Conservation (phyloP, 139 green algal species). For the Tetradesmus lagerheimii region DNA sequence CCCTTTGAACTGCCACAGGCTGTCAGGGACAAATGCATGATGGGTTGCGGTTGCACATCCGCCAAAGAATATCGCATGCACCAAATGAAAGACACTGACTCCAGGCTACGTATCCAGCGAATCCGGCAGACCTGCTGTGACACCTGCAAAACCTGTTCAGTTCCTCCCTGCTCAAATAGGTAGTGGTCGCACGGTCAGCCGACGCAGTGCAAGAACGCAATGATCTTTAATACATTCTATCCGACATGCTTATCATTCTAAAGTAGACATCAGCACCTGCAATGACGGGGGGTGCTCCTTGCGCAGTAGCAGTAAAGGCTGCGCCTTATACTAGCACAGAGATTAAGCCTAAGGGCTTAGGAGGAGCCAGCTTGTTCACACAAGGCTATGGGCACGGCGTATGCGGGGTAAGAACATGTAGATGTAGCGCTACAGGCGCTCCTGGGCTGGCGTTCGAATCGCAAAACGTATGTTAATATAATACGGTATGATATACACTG, state of each 20-base stretch:
- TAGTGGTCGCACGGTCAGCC: background rate
- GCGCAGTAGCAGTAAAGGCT: background rate
- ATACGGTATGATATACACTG: background rate
- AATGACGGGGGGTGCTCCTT: background rate
- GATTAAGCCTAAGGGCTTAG: background rate
- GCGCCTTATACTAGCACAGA: background rate
- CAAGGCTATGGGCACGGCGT: background rate
- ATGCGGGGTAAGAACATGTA: background rate
- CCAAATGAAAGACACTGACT: background rate
- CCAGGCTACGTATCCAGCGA: too few species aligned
- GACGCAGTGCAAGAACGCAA: background rate
- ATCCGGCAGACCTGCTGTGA: background rate
- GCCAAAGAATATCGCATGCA: too few species aligned
- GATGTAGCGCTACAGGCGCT: background rate
- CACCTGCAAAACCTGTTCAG: background rate
- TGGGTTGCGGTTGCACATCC: too few species aligned
- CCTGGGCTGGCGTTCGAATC: background rate
- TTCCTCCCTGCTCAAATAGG: background rate
- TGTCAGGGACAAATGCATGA: background rate
- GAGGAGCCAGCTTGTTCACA: background rate
- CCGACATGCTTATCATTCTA: background rate
- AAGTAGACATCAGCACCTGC: background rate
- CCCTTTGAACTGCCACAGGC: background rate
- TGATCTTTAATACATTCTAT: background rate
- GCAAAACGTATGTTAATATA: too few species aligned